Base-by-base conservation (phyloP, 1,139 yeast genomes). In the Tardiomyces digboiensis region DNA sequence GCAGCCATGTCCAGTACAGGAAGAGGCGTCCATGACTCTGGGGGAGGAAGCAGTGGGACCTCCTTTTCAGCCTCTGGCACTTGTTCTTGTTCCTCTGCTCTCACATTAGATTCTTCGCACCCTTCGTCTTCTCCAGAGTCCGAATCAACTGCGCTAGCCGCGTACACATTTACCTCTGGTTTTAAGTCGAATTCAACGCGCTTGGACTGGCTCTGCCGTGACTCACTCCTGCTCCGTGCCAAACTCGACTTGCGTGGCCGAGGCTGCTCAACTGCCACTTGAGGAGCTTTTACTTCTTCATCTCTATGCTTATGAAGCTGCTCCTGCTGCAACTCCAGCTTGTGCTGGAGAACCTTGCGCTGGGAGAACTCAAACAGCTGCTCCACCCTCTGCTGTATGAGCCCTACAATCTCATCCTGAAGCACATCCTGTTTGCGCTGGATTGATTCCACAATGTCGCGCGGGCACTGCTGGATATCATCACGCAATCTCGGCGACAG, bases 161-260 rank as follows among this genome's bases (percentile, higher is more conserved):
- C 33, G 33, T 26, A 26, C 33, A 26, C 33, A 26, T 26, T 26
- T 5, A 26, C 33, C 33, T 26, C 33, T 4, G 33, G 33, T n/a
- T 8, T 4, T n/a, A 26, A 16, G 10, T 26, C 33, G 14, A 26
- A 26, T 16, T 26, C 33, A 26, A 26, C 33, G 33, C 10, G 33
- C 10, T 26, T 26, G 5, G 33, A 16, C 33, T 13, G 10, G 8
- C 33, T 16, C 33, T n/a, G 12, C 8, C 10, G 5, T 4, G 33
- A 26, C 8, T 16, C 33, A n/a, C n/a, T n/a, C n/a, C n/a, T n/a
- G 33, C 33, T 26, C 16, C 33, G 33, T 5, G 46, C 52, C 23
- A 50, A 42, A 41, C 51, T 48, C 12, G 54, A 51, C 40, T 51
- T 51, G 14, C 49, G 46, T n/a, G 52, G 53, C 7, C 22, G 44